phyloP scores from a whole-genome alignment of 768 basidiomycete genomes.

The Russula sp. region DNA sequence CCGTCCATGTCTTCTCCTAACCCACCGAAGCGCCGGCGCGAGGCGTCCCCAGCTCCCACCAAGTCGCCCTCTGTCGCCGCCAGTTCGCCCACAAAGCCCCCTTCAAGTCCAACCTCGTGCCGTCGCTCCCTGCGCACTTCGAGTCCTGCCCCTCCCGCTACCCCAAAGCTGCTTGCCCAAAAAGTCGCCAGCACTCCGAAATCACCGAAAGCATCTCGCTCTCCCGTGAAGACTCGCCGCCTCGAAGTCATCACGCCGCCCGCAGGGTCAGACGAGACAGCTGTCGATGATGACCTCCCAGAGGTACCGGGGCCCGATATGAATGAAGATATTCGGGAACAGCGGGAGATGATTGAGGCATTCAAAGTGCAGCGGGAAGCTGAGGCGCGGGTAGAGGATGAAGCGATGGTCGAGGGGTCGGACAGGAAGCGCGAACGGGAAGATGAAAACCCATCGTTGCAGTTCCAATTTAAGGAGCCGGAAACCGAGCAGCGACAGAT shows the following conservation, averaged over 20 bases:
- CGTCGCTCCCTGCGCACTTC: constrained; percentile 41
- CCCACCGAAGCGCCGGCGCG: constrained; percentile 38
- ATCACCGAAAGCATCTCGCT: constrained; percentile 34
- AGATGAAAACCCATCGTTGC: constrained; percentile 45
- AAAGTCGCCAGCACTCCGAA: constrained; percentile 30
- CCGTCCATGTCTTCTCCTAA: constrained; percentile 33
- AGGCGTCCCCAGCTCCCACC: constrained; percentile 60
- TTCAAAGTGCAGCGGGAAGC: constrained; percentile 59
- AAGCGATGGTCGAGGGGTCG: constrained; percentile 18
- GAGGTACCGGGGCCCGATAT: constrained; percentile 54
- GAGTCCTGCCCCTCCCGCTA: constrained; percentile 36
- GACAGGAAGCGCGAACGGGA: constrained; percentile 48
- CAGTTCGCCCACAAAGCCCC: constrained; percentile 20
- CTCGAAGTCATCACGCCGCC: constrained; percentile 41
- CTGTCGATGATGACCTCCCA: constrained; percentile 53
- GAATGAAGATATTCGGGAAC: constrained; percentile 67
- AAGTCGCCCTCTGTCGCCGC: constrained; percentile 35
- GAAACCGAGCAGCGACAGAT: constrained; percentile 51
- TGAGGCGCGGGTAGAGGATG: constrained; percentile 25
- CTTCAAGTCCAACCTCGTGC: constrained; percentile 27
- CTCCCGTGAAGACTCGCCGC: constrained; percentile 34
- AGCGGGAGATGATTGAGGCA: constrained; percentile 67
- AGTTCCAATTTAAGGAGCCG: constrained; percentile 66
- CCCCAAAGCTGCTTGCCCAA: constrained; percentile 34
- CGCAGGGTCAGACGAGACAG: constrained; percentile 54